These are phyloP conservation scores for Hyphodiscus hymeniophilus DNA, from an alignment of 495 filamentous ascomycete genomes.

Conservation along the genomic window DNA sequence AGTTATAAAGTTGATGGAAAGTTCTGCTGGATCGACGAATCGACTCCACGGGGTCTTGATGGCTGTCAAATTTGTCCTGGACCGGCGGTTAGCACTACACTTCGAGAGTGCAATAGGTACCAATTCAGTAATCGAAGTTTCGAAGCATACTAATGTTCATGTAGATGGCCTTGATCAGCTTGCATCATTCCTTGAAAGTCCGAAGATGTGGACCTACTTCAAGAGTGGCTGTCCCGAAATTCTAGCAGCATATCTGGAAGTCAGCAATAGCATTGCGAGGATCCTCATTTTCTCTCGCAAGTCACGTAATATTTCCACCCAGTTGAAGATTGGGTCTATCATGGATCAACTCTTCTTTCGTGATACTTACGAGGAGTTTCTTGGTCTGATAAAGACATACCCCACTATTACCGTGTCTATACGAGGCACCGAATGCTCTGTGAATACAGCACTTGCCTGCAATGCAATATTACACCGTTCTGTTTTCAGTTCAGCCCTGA, in stretches of 20 bases:
- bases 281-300: neutral
- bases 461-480: slow-evolving; percentile 8
- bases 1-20: slow-evolving; percentile 37
- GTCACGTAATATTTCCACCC: neutral
- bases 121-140: neutral
- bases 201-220: neutral
- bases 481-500: slow-evolving; percentile 16
- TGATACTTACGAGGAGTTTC: neutral
- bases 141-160: neutral
- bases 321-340: neutral
- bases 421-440: neutral
- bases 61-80: slow-evolving; percentile 42
- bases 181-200: neutral
- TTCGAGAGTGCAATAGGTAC: slow-evolving; percentile 1
- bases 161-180: neutral
- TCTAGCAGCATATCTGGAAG: slow-evolving; percentile 15
- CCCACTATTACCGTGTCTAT: neutral
- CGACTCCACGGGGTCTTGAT: slow-evolving; percentile 63
- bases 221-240: neutral
- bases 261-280: slow-evolving; percentile 12
- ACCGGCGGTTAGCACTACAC: slow-evolving; percentile 31
- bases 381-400: neutral
- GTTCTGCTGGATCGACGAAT: slow-evolving; percentile 26
- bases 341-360: neutral
- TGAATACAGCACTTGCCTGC: neutral